Base-by-base conservation (phyloP, 306 rosid genomes). In the Casuarina equisetifolia region DNA sequence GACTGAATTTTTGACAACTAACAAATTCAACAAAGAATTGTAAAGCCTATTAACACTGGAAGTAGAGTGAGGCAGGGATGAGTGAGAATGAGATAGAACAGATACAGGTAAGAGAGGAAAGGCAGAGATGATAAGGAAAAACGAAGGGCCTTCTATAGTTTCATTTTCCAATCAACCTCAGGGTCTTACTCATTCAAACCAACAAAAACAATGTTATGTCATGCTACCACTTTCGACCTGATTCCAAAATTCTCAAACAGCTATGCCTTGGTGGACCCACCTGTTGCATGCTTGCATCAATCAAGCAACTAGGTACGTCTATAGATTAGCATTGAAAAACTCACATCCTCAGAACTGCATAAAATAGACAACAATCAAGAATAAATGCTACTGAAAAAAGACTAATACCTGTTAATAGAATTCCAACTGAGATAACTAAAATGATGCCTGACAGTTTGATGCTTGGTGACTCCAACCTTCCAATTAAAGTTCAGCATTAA, bases 401-500 rank as follows among this genome's bases (percentile, higher is more conserved):
- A 48, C 17, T 35, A 42, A 69, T 87, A 95, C 99, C 99, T 84
- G 99, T 91, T 80, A 95, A 86, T 75, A 95, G 88, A 83, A 95
- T 88, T 82, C 99, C 97, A 72, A 87, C 32, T 73, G 93, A 95
- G 80, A 95, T 95, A 19, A 95, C 61, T 64, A 88, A 67, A 70
- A 95, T 95, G 80, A 95, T 95, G 85, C 97, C 99, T 1, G 97
- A 89, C 58, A 95, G 91, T 88, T 81, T 92, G 71, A 84, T 36
- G 81, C 99, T 92, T 40, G 97, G 94, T 61, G 86, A 69, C 90
- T 95, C 99, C 99, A 95, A 92, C 92, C 99, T 95, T 86, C 64
- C 78, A 84, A 72, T 74, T 70, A 79, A 80, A 64, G 19, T 74
- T 84, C 62, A 68, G 53, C 74, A 82, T 76, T 84, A 76, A 80